A percentile compares a stretch with the other conserved stretches of the same genome.
Conservation (phyloP, 1,139 yeast genomes). For the Blastobotrys raffinosifermentans region DNA sequence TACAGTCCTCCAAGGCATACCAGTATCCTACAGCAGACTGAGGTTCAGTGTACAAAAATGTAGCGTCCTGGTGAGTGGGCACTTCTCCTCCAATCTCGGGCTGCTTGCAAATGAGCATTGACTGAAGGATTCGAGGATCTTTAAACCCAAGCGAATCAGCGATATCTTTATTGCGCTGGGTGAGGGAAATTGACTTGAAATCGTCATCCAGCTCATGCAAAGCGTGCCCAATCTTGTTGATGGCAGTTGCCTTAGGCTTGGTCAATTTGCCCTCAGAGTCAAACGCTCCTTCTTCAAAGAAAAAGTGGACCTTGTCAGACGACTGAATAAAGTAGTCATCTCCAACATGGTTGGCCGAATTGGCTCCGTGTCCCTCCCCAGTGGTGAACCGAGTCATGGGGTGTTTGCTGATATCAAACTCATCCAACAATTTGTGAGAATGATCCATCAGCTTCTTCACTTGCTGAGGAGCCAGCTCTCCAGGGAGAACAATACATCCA, state of each 20-base stretch:
- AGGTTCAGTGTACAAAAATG: conserved; percentile 67
- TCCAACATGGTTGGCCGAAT: conserved; percentile 51
- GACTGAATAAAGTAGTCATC: conserved; percentile 67
- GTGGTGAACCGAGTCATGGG: conserved; percentile 72
- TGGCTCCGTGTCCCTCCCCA: conserved; percentile 40
- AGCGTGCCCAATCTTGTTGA: conserved; percentile 79
- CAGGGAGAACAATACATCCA: conserved; percentile 59
- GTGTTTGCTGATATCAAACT: conserved; percentile 52
- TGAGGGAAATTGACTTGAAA: conserved; percentile 49
- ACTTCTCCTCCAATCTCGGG: conserved; percentile 71
- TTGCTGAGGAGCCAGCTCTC: conserved; percentile 43
- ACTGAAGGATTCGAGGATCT: conserved; percentile 70
- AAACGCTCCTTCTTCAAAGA: conserved; percentile 69
- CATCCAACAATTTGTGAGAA: conserved; percentile 42
- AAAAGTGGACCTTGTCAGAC: conserved; percentile 61
- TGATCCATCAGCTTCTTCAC: conserved; percentile 39
- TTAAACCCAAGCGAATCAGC: conserved; percentile 48
- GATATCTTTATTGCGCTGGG: conserved; percentile 44
- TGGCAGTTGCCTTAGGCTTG: conserved; percentile 50
- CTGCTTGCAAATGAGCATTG: conserved; percentile 77
- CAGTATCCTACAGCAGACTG: conserved; percentile 72
- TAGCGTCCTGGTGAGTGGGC: conserved; percentile 75
- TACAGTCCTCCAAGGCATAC: conserved; percentile 78
- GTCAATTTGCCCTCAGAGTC: conserved; percentile 42
- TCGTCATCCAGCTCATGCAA: conserved; percentile 51